A percentile compares a stretch with the other conserved stretches of the same genome.
Evolutionary conservation across 2,329 filamentous ascomycete genomes (phyloP).

Genomic region (Aureobasidium sp.): DNA sequence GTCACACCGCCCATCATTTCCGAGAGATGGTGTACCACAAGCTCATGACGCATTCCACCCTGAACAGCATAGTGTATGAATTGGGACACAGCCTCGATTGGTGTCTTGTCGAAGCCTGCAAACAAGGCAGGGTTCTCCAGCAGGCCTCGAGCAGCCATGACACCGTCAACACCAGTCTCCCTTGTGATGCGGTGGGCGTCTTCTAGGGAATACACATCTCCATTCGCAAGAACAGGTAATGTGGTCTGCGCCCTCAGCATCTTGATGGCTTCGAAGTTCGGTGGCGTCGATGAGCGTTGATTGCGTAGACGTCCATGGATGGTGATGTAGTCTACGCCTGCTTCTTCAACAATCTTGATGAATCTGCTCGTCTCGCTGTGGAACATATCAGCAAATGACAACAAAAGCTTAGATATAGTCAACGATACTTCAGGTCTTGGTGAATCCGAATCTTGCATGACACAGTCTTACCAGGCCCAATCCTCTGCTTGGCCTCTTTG

Average conservation of each 20-base stretch:
- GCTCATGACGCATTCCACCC: slow-evolving; percentile 36
- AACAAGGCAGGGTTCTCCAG: slow-evolving; percentile 63
- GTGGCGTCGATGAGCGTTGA: slow-evolving; percentile 55
- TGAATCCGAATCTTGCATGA: slow-evolving; percentile 67
- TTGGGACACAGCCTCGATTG: slow-evolving; percentile 55
- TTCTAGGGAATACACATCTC: slow-evolving; percentile 56
- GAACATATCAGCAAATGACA: neutral
- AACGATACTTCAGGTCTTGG: slow-evolving; percentile 49
- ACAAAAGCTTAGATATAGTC: neutral
- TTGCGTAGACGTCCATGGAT: slow-evolving; percentile 59
- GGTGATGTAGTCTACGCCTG: slow-evolving; percentile 60
- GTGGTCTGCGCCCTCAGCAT: slow-evolving; percentile 45
- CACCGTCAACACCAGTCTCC: slow-evolving; percentile 37
- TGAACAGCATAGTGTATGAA: slow-evolving; percentile 55
- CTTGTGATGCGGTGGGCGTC: slow-evolving; percentile 29
- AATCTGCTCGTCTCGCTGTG: slow-evolving; percentile 47
- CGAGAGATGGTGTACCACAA: slow-evolving; percentile 58
- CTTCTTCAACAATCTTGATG: slow-evolving; percentile 54
- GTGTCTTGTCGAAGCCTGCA: slow-evolving; percentile 49
- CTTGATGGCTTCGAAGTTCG: slow-evolving; percentile 54
- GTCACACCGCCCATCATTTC: slow-evolving; percentile 58
- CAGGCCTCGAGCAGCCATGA: slow-evolving; percentile 64
- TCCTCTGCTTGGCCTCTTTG: slow-evolving; percentile 45
- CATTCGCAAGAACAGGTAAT: slow-evolving; percentile 62
- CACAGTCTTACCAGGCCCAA: slow-evolving; percentile 49